Conservation (phyloP, 2,329 filamentous ascomycete species). For the Coniochaeta hoffmannii region DNA sequence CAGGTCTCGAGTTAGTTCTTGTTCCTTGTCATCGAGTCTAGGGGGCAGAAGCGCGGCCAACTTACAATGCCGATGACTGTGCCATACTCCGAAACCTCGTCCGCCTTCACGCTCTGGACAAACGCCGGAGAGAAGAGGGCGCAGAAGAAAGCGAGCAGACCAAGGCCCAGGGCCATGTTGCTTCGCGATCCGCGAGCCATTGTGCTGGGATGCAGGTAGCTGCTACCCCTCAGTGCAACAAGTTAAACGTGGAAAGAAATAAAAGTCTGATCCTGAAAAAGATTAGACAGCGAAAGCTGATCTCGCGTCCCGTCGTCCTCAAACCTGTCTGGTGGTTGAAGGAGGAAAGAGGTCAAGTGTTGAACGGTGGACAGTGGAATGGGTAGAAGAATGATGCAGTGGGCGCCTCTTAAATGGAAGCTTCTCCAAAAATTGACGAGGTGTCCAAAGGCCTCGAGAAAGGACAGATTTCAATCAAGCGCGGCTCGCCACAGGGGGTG, state of each 20-base stretch:
- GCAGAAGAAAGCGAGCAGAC: constrained; percentile 85
- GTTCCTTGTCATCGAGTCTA: background rate
- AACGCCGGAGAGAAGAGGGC: constrained; percentile 85
- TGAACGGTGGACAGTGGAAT: constrained; percentile 3
- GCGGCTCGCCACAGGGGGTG: constrained; percentile 23
- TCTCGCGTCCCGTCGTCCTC: constrained; percentile 6
- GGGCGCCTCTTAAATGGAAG: constrained; percentile 5
- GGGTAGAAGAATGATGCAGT: background rate
- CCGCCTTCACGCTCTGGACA: constrained; percentile 66
- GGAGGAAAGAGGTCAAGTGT: background rate
- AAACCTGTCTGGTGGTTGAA: constrained; percentile 7
- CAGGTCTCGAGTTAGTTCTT: constrained; percentile 13
- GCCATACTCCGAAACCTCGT: constrained; percentile 72
- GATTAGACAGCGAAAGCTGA: constrained; percentile 15
- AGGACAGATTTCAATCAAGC: constrained; percentile 40
- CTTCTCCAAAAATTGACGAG: constrained; percentile 19
- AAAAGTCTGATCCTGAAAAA: constrained; percentile 8
- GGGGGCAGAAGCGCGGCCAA: constrained; percentile 12
- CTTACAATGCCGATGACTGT: constrained; percentile 86
- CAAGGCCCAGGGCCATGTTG: constrained; percentile 58
- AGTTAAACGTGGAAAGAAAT: constrained; percentile 2
- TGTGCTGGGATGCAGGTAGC: constrained; percentile 7
- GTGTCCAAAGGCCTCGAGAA: constrained; percentile 37
- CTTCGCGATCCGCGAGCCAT: constrained; percentile 20
- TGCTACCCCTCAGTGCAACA: constrained; percentile 1